Base-by-base conservation (phyloP, 768 basidiomycete genomes). In the Collybiopsis luxurians region DNA sequence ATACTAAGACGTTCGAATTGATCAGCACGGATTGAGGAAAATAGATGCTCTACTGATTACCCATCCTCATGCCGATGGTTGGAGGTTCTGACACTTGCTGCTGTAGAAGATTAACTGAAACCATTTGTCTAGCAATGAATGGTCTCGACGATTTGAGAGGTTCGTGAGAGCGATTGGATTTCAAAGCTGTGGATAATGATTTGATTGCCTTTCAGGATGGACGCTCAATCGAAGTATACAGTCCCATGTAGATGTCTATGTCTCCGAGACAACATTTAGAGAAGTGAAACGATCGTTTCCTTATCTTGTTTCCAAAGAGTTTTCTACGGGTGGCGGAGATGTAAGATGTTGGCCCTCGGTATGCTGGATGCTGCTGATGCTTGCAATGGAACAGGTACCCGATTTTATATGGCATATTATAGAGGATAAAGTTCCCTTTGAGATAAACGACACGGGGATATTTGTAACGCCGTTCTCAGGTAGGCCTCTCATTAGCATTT, bases 81-180 rank as follows among this genome's bases (percentile, higher is more conserved):
- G 39, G 72, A 27, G 7, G 40, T 19, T 13, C 15, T 44, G 15
- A 24, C 7, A 42, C 34, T 24, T 34, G 30, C 15, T 17, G n/a
- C 23, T 13, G 17, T 23, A 0, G 43, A 34, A 19, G 7, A 27
- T 31, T 28, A 24, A 31, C 36, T 48, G n/a, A 46, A 39, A 28
- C 4, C 45, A 30, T 47, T 39, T 47, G 45, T 50, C 39, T 58
- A 78, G 93, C 94, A 5, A 91, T 93, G 75, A 92, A 93, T 64
- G 94, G 94, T 2, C 70, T 96, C 56, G 94, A 96, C 71, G 94
- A 96, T 69, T 74, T 95, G 36, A 79, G 93, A 76, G 88, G 90
- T 87, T 59, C 55, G 75, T 69, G 34, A 59, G 11, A 30, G 34
- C 27, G 23, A 28, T n/a, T 28, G 13, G 17, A 34, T 21, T n/a